These are phyloP conservation scores for Polytolypa hystricis DNA, from an alignment of 2,329 filamentous ascomycete genomes.

Conservation along the genomic window DNA sequence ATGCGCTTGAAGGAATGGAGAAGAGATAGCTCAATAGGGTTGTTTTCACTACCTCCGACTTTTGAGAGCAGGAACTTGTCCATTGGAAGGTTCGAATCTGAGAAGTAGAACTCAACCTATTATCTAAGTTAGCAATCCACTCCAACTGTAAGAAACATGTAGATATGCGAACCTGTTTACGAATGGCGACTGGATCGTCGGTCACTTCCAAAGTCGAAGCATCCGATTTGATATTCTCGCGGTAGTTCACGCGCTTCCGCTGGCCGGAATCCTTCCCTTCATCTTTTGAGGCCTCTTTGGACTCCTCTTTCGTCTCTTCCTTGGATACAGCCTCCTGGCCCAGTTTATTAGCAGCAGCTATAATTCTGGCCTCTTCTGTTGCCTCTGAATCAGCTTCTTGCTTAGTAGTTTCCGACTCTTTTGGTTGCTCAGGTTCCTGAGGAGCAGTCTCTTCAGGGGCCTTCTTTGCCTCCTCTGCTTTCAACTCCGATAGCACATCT, in stretches of 20 bases:
- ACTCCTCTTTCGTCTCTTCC: constrained; percentile 10
- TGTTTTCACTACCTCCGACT: constrained; percentile 66
- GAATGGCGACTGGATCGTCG: constrained; percentile 68
- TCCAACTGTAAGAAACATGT: too few relatives aligned
- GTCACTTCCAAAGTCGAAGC: constrained; percentile 56
- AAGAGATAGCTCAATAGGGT: constrained; percentile 61
- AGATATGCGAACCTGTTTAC: constrained; percentile 51
- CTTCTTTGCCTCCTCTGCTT: constrained; percentile 21
- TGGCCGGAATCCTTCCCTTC: constrained; percentile 20
- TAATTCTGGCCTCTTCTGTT: constrained; percentile 20
- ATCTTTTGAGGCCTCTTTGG: constrained; percentile 16
- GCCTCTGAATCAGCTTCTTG: constrained; percentile 28
- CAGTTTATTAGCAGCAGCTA: constrained; percentile 12
- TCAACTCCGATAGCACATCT: constrained; percentile 35
- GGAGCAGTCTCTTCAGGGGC: constrained; percentile 4
- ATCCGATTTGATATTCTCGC: constrained; percentile 60
- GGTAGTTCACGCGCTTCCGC: constrained; percentile 19
- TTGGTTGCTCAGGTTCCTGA: constrained; percentile 13
- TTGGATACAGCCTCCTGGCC: constrained; percentile 12
- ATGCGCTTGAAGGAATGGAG: constrained; percentile 90
- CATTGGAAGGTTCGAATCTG: constrained; percentile 75
- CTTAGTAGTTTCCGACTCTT: constrained; percentile 27
- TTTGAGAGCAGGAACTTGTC: constrained; percentile 79
- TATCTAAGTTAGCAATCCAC: constrained; percentile 3
- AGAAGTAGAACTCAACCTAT: constrained; percentile 96